Conservation (phyloP, 345 rosid genomes). For the Linum tenue region DNA sequence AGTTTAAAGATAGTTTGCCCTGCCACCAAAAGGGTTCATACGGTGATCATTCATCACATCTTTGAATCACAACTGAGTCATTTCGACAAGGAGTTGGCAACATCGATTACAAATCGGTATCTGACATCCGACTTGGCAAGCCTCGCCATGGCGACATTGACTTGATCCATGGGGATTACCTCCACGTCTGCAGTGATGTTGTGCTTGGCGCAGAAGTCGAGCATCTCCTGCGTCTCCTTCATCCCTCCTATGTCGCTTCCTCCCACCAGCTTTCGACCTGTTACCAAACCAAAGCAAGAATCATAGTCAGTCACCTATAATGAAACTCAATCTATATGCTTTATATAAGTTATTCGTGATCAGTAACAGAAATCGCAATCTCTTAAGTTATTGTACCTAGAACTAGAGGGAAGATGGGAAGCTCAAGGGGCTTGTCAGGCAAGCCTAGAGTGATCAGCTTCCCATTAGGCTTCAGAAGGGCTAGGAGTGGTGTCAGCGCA, state of each 20-base stretch:
- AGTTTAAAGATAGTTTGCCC: no score
- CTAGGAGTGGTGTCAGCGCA: constrained; percentile 53
- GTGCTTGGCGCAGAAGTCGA: constrained; percentile 79
- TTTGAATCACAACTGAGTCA: constrained; percentile 11
- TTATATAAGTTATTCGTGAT: not conserved
- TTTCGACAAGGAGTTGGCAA: constrained; percentile 49
- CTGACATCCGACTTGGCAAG: constrained; percentile 85
- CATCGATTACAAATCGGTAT: constrained; percentile 82
- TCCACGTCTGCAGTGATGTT: constrained; percentile 68
- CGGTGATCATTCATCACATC: not conserved
- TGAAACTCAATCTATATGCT: not conserved
- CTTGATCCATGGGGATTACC: constrained; percentile 55
- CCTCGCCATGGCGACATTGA: constrained; percentile 75
- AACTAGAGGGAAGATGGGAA: constrained; percentile 62
- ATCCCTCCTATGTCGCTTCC: constrained; percentile 78
- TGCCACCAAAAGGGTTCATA: not conserved
- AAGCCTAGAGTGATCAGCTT: constrained; percentile 65
- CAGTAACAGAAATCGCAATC: not conserved
- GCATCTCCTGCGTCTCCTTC: constrained; percentile 83
- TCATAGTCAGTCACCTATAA: not conserved
- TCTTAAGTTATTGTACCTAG: constrained; percentile 32
- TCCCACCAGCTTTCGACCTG: constrained; percentile 70
- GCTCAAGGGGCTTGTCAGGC: constrained; percentile 70
- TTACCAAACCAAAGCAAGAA: not conserved
- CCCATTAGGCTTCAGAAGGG: constrained; percentile 62